Evolutionary conservation across 306 rosid genomes (phyloP), one percentile per base, ranked within the genome.

Genomic region (Vigna angularis): DNA sequence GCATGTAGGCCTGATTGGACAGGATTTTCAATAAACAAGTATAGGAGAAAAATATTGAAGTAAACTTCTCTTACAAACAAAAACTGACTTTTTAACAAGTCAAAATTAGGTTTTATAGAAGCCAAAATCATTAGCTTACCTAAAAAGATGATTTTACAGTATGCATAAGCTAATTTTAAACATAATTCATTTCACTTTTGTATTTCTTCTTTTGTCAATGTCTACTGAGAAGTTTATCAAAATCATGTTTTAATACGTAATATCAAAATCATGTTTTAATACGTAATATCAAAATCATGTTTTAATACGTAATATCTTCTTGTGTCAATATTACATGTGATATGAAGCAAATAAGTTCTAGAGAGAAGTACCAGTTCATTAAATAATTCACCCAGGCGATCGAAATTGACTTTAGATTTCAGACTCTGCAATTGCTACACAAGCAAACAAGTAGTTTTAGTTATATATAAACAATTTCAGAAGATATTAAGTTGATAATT

Each of bases 361-460:
- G 62, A 78, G 75, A 74, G 75, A 62, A 80, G 69, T 85, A 90
- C 92, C 13, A 72, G 70, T 10, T 85, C 86, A 30, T 81, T 76
- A 78, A 88, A 89, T 82, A 88, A 74, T 57, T 86, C 82, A 24
- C 70, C 82, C 83, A 92, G 69, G 45, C 79, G 82, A 71, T 86
- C 92, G 11, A 72, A 83, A 86, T 92, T 90, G 90, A 92, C 84
- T 88, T 82, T 92, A 36, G 83, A 86, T 74, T 89, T 80, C 74
- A 87, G 86, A 79, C 90, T 83, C 97, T 90, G 91, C 86, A 61
- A 48, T 83, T 22, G 66, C 66, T 81, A 55, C 75, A 81, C 75
- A 81, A 13, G 50, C 63, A 75, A 77, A 72, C 32, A 74, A 77
- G 57, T 16, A 66, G 63, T 10, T 32, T 75, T 59, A 65, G 51